Conservation (phyloP, 1,284 basidiomycete species). For the Ustilago trichophora region DNA sequence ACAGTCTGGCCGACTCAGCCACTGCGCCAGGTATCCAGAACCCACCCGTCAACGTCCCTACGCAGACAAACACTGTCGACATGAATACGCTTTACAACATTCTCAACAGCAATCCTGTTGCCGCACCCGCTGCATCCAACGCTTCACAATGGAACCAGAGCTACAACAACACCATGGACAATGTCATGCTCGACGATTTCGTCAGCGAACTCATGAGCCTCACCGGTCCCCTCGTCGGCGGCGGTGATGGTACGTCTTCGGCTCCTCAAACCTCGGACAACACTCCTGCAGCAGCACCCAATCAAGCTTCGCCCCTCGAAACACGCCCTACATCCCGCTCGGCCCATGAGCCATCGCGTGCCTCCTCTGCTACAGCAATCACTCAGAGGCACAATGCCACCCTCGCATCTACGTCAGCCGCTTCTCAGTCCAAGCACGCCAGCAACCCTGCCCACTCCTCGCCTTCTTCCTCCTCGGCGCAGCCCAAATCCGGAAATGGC, state of each 20-base stretch:
- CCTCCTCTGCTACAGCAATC: not conserved
- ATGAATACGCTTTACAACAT: conserved; percentile 23
- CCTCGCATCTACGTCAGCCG: not conserved
- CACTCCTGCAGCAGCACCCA: conserved; percentile 13
- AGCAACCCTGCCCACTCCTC: not conserved
- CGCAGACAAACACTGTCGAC: conserved; percentile 17
- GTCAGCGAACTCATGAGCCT: conserved; percentile 50
- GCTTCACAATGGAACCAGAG: conserved; percentile 21
- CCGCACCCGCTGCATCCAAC: not conserved
- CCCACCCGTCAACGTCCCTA: conserved; percentile 3
- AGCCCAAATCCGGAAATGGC: conserved; percentile 6
- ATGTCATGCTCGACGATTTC: conserved; percentile 53
- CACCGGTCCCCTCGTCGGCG: conserved; percentile 31
- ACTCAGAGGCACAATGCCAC: not conserved
- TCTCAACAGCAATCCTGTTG: conserved; percentile 15
- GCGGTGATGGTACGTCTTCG: conserved; percentile 6
- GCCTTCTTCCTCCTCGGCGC: not conserved
- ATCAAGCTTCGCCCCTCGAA: conserved; percentile 12
- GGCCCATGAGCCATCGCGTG: not conserved
- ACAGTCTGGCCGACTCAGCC: not conserved
- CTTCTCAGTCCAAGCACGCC: not conserved
- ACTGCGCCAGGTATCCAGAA: not conserved
- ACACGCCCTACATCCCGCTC: not conserved
- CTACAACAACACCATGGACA: conserved; percentile 38
- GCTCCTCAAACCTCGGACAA: conserved; percentile 10